phyloP scores from a whole-genome alignment of 1,284 basidiomycete genomes.

The Malassezia cuniculi region DNA sequence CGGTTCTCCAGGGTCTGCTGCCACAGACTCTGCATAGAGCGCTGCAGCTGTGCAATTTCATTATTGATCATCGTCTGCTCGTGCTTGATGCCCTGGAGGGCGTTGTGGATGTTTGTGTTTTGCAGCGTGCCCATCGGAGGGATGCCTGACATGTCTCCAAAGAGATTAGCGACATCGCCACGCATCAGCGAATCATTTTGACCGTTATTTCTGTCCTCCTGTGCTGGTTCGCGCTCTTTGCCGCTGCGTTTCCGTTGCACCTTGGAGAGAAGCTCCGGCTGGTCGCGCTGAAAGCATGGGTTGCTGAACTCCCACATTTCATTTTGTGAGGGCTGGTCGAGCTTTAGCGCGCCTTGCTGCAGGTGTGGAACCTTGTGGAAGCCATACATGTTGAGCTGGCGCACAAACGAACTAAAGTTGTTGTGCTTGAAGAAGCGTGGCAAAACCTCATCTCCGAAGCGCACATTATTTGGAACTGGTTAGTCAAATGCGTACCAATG shows the following conservation, averaged over 20 bases:
- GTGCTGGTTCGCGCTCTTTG: constrained; percentile 44
- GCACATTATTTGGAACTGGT: constrained; percentile 79
- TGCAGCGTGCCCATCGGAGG: constrained; percentile 18
- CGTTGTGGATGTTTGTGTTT: constrained; percentile 54
- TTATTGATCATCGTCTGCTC: constrained; percentile 79
- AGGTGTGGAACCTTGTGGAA: constrained; percentile 57
- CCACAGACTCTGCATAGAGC: constrained; percentile 79
- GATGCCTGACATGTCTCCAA: constrained; percentile 3
- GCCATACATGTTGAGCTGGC: constrained; percentile 67
- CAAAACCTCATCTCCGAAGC: constrained; percentile 66
- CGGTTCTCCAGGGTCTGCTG: constrained; percentile 71
- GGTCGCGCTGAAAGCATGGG: constrained; percentile 72
- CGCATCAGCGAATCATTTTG: constrained; percentile 21
- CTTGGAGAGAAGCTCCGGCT: constrained; percentile 75
- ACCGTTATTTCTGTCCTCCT: constrained; percentile 32
- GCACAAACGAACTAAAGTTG: constrained; percentile 75
- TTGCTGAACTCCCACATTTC: constrained; percentile 92
- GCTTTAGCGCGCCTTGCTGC: constrained; percentile 73
- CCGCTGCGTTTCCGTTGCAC: constrained; percentile 57
- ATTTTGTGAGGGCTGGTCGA: constrained; percentile 50
- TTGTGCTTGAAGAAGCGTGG: constrained; percentile 46
- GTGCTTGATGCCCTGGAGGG: constrained; percentile 74
- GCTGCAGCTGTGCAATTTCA: constrained; percentile 75
- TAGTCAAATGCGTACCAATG: constrained; percentile 54
- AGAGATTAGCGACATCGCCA: constrained; percentile 5